Conservation (phyloP, 106 monocot species). For the Dendrobium officinale region DNA sequence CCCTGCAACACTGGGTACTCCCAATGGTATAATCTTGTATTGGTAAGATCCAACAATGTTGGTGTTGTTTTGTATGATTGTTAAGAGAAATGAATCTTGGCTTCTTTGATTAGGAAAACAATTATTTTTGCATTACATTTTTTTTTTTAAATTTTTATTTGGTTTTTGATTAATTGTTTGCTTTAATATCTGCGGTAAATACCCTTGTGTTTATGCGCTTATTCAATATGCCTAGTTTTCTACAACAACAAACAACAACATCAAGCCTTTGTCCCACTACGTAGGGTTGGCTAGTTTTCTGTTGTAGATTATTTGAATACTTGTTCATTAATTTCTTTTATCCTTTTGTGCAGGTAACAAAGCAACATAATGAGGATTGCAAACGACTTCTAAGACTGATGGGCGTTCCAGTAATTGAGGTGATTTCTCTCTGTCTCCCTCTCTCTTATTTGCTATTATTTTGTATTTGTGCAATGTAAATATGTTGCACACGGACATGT, state of each 20-base stretch:
- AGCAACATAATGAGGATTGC: conserved; percentile 89
- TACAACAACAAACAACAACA: not conserved
- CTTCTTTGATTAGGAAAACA: not conserved
- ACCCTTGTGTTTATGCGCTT: not conserved
- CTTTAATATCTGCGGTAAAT: not conserved
- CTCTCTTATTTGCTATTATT: not conserved
- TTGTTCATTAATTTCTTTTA: not conserved
- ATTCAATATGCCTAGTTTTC: not conserved
- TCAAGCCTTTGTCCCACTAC: too few species aligned
- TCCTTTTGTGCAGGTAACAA: conserved; percentile 50
- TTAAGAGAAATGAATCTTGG: not conserved
- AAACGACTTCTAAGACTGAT: conserved; percentile 79
- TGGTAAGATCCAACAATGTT: not conserved
- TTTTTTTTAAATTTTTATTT: not conserved
- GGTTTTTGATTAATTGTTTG: not conserved
- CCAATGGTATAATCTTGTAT: not conserved
- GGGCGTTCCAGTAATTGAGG: conserved; percentile 86
- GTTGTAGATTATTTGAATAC: not conserved
- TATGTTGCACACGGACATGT: not conserved
- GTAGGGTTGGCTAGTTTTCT: not conserved
- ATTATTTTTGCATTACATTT: not conserved
- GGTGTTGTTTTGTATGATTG: not conserved
- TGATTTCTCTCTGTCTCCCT: conserved; percentile 6
- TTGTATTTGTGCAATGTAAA: not conserved
- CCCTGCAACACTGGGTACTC: not conserved